These are phyloP conservation scores for Tetradesmus lagerheimii DNA, from an alignment of 139 green algal genomes.

Conservation along the genomic window DNA sequence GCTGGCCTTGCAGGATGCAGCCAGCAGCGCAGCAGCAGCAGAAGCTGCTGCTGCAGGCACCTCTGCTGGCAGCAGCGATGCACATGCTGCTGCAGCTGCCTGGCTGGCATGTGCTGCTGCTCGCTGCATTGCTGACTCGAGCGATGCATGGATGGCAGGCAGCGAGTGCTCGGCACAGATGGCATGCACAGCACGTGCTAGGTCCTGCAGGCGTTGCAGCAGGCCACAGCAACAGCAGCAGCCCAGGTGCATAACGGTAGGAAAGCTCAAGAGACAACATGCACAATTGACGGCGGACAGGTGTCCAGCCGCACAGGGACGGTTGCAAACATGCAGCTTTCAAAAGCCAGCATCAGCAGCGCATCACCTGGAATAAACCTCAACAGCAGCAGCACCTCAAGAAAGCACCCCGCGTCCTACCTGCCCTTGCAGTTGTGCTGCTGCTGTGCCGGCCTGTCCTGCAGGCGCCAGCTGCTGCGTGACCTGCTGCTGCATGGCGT, in stretches of 20 bases:
- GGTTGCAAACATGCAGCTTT: neutral
- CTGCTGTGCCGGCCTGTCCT: neutral
- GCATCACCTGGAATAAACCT: neutral
- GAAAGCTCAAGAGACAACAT: neutral
- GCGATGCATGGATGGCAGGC: neutral
- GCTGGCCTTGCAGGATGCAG: slow-evolving; percentile 37
- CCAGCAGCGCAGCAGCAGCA: slow-evolving; percentile 27
- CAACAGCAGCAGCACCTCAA: neutral
- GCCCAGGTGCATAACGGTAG: too few species aligned
- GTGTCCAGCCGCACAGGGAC: too few species aligned
- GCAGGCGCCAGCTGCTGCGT: slow-evolving; percentile 25
- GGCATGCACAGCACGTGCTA: slow-evolving; percentile 37
- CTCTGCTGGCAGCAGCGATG: slow-evolving; percentile 24
- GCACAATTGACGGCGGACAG: too few species aligned
- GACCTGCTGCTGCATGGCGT: neutral
- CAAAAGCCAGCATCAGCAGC: neutral
- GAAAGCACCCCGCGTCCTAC: neutral
- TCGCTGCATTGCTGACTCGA: slow-evolving; percentile 19
- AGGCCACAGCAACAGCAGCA: slow-evolving; percentile 1
- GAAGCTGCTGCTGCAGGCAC: slow-evolving; percentile 18
- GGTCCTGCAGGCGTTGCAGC: neutral
- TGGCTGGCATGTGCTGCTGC: slow-evolving; percentile 19
- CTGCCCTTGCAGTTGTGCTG: slow-evolving; percentile 23
- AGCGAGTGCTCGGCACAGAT: neutral
- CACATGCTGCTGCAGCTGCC: slow-evolving; percentile 24